Conservation (phyloP, 2,329 filamentous ascomycete species). For the Epichloe scottii region DNA sequence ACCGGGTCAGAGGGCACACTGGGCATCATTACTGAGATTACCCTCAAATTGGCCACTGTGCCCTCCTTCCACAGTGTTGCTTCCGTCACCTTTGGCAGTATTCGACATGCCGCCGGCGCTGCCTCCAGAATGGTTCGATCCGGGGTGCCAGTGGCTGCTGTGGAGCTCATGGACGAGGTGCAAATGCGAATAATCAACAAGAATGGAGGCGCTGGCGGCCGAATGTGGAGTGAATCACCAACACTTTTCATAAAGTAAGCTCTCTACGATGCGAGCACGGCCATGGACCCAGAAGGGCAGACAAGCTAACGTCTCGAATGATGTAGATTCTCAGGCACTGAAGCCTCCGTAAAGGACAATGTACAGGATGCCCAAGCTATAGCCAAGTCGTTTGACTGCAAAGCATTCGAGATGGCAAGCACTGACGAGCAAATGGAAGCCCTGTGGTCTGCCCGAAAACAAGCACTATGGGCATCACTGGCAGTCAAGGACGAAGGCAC, state of each 20-base stretch:
- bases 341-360: constrained; percentile 45
- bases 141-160: constrained; percentile 53
- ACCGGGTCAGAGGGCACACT: constrained; percentile 60
- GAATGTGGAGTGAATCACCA: constrained; percentile 53
- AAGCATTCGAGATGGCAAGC: constrained; percentile 55
- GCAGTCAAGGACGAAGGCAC: constrained; percentile 46
- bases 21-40: constrained; percentile 58
- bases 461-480: constrained; percentile 62
- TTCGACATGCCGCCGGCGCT: constrained; percentile 49
- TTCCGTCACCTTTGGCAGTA: constrained; percentile 45
- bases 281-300: not conserved
- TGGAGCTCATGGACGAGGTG: constrained; percentile 51
- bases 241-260: constrained; percentile 58
- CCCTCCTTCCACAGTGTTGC: constrained; percentile 54
- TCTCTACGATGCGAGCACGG: not conserved
- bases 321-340: constrained; percentile 48
- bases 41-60: constrained; percentile 52
- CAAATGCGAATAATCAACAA: constrained; percentile 59
- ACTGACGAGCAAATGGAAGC: constrained; percentile 52
- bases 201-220: constrained; percentile 41
- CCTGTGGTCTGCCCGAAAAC: constrained; percentile 64
- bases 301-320: not conserved
- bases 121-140: constrained; percentile 51
- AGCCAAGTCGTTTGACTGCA: constrained; percentile 35
- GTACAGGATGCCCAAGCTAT: constrained; percentile 44